These are phyloP conservation scores for Cryptococcus sp. DNA, from an alignment of 1,284 basidiomycete genomes.

Conservation along the genomic window DNA sequence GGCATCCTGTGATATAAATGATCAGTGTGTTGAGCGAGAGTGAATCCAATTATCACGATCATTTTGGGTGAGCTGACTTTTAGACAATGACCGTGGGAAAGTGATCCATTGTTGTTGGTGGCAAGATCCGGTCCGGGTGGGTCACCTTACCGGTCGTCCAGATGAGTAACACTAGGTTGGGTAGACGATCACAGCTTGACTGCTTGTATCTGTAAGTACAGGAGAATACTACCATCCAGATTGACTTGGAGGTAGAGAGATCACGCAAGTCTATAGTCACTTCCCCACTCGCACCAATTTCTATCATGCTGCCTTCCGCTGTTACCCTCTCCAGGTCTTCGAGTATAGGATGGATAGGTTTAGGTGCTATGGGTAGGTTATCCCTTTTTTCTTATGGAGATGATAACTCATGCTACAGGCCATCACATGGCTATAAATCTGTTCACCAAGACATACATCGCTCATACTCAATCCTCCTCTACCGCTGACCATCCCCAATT, in stretches of 20 bases:
- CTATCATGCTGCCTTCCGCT: conserved; percentile 25
- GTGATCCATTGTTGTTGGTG: neutral
- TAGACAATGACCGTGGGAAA: neutral
- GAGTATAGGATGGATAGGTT: conserved; percentile 43
- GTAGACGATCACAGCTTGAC: too few species aligned
- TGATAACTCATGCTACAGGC: conserved; percentile 14
- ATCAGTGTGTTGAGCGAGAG: neutral
- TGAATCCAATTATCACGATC: neutral
- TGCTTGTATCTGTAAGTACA: too few species aligned
- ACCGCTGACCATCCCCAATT: conserved; percentile 16
- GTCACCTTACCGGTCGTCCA: neutral
- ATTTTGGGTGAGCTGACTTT: too few species aligned
- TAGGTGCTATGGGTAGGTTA: conserved; percentile 41
- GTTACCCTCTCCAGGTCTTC: conserved; percentile 21
- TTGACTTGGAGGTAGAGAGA: too few species aligned
- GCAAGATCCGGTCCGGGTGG: neutral
- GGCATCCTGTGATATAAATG: conserved; percentile 8
- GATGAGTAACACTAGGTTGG: neutral
- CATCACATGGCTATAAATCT: conserved; percentile 45
- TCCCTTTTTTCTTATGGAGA: neutral
- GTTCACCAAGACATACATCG: conserved; percentile 37
- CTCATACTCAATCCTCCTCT: conserved; percentile 11
- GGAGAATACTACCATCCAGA: too few species aligned
- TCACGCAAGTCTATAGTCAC: too few species aligned
- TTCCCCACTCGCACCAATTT: too few species aligned